Base-by-base conservation (phyloP, 164 flowering plant species). In the Buxus sempervirens region DNA sequence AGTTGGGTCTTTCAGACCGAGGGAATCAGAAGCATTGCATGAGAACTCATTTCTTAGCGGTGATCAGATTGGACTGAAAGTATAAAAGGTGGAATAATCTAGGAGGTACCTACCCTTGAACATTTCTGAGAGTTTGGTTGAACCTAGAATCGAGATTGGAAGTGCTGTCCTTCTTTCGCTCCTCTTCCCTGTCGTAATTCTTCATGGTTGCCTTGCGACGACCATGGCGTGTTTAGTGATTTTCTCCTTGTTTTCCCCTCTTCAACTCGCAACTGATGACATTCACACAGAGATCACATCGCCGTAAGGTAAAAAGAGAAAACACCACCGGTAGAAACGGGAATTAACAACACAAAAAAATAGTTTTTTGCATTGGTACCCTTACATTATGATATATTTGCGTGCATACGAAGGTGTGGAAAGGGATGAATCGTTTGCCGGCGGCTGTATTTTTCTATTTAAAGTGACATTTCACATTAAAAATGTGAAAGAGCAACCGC, bases 111-210 rank as follows among this genome's bases (percentile, higher is more conserved):
- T 78, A 90, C 96, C 91, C 93, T 79, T 88, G 96, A 68, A 88
- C 93, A 74, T 82, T 90, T 65, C 86, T 77, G 75, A 90, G 93
- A 71, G 96, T 90, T 65, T 87, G 96, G 32, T 82, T 88, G 84
- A 90, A 88, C 77, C 96, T 80, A 68, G 88, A 88, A 79, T 90
- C 96, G 20, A 81, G 79, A 74, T 53, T 78, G 7, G 73, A 41
- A 66, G 69, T 54, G 65, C 53, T 70, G 27, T 75, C 80, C 64
- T 67, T 72, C 65, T 66, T 78, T 48, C 64, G 74, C 60, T 79
- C 81, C 38, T 73, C 80, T 60, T 77, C 84, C 60, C 66, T 68
- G 64, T 67, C 72, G 73, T n/a, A 69, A 74, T 62, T 78, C 74
- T 65, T 85, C 79, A 73, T 77, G 58, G 69, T 69, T 68, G 28